These are phyloP conservation scores for Aspergillus asperescens DNA, from an alignment of 495 filamentous ascomycete genomes.

Conservation along the genomic window DNA sequence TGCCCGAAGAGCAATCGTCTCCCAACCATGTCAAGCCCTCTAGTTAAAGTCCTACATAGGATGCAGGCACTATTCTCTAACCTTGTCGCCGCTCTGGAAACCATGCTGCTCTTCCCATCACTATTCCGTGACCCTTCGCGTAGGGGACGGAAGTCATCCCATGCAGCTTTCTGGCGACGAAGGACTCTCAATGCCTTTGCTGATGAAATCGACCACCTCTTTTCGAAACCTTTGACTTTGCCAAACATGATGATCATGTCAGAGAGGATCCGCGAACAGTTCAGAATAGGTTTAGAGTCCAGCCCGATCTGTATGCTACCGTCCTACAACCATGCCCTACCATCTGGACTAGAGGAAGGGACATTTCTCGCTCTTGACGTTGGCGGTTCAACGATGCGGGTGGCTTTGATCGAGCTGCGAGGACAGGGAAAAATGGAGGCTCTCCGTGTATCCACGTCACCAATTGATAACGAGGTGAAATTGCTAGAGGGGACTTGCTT, in stretches of 20 bases:
- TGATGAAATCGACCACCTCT: slow-evolving; percentile 45
- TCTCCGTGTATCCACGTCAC: slow-evolving; percentile 41
- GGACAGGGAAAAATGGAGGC: slow-evolving; percentile 51
- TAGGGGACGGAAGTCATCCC: slow-evolving; percentile 33
- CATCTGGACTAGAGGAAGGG: slow-evolving; percentile 54
- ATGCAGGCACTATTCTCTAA: slow-evolving; percentile 53
- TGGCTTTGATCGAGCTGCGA: slow-evolving; percentile 54
- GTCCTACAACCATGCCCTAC: slow-evolving; percentile 58
- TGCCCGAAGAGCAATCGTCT: not conserved
- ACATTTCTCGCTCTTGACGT: slow-evolving; percentile 61
- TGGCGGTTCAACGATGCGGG: slow-evolving; percentile 61
- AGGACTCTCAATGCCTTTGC: slow-evolving; percentile 47
- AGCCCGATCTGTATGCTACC: slow-evolving; percentile 61
- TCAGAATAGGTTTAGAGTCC: slow-evolving; percentile 46
- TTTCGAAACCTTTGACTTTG: slow-evolving; percentile 40
- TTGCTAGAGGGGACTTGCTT: slow-evolving; percentile 50
- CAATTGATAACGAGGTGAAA: slow-evolving; percentile 52
- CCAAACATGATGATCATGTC: slow-evolving; percentile 51
- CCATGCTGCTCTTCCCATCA: slow-evolving; percentile 49
- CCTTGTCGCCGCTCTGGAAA: slow-evolving; percentile 45
- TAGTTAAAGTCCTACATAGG: slow-evolving; percentile 43
- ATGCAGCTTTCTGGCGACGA: slow-evolving; percentile 38
- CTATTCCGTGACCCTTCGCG: slow-evolving; percentile 39
- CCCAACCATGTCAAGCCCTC: slow-evolving; percentile 35
- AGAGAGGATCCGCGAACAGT: slow-evolving; percentile 54